These are phyloP conservation scores for Cordyceps tenuipes DNA, from an alignment of 2,329 filamentous ascomycete species.

Conservation along the genomic window DNA sequence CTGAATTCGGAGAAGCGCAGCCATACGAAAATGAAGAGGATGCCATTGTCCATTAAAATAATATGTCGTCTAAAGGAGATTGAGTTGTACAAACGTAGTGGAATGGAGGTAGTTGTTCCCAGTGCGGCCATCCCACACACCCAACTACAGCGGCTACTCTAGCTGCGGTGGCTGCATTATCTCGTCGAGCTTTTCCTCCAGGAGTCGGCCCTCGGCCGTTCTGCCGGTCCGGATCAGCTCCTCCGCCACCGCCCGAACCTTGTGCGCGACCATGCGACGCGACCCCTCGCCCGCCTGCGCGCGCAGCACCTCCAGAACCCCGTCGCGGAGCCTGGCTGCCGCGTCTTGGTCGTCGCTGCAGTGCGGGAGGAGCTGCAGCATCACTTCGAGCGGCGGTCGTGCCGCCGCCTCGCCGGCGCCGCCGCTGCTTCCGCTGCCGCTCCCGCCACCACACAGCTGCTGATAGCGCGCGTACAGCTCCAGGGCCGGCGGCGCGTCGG, in stretches of 20 bases:
- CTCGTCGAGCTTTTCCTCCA: not conserved
- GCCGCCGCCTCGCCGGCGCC: not conserved
- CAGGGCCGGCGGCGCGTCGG: not conserved
- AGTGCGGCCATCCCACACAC: not conserved
- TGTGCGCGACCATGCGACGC: not conserved
- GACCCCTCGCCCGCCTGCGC: not conserved
- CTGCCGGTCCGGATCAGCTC: not conserved
- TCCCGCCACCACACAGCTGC: not conserved
- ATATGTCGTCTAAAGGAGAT: no score
- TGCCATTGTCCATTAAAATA: not conserved
- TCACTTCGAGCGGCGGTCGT: not conserved
- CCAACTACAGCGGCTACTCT: not conserved
- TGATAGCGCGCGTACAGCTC: not conserved
- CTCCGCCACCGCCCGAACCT: not conserved
- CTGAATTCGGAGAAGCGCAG: not conserved
- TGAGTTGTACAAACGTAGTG: not conserved
- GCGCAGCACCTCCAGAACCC: not conserved
- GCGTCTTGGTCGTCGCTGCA: not conserved
- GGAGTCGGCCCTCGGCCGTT: not conserved
- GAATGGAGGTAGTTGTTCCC: no score
- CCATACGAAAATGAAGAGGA: not conserved
- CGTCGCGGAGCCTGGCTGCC: not conserved
- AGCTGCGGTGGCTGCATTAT: not conserved
- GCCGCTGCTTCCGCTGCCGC: not conserved
- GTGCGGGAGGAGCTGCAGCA: constrained; percentile 3